Evolutionary conservation across 1,284 basidiomycete genomes (phyloP).

Genomic region (Ceratobasidium sp.): DNA sequence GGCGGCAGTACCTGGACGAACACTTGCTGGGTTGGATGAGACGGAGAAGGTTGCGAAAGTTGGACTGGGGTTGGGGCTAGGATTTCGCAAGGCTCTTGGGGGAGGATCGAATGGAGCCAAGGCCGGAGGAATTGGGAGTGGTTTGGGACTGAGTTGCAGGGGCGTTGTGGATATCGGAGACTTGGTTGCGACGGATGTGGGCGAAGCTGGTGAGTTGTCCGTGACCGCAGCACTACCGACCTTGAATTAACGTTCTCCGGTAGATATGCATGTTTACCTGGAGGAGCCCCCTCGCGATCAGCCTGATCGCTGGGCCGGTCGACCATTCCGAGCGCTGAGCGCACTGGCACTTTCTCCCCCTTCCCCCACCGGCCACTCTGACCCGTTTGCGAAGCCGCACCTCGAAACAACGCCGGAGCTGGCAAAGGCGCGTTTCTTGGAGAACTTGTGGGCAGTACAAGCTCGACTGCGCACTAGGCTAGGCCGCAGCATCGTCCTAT

Average conservation of each 20-base stretch:
- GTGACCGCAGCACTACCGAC: not conserved
- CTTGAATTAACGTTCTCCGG: conserved; percentile 17
- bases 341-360: conserved; percentile 72
- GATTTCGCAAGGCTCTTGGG: conserved; percentile 66
- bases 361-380: conserved; percentile 63
- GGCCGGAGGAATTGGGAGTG: conserved; percentile 26
- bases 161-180: conserved; percentile 89
- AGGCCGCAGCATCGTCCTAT: conserved; percentile 73
- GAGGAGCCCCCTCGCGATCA: conserved; percentile 83
- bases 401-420: conserved; percentile 54
- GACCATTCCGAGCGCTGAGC: conserved; percentile 79
- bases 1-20: conserved; percentile 76
- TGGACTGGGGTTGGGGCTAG: conserved; percentile 59
- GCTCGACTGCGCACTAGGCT: conserved; percentile 76
- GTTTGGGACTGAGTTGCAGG: conserved; percentile 77
- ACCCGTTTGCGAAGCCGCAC: conserved; percentile 62
- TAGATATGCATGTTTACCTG: conserved; percentile 87
- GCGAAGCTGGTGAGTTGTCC: conserved; percentile 73
- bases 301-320: conserved; percentile 82
- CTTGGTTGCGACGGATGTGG: conserved; percentile 83
- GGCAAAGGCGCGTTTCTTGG: conserved; percentile 85
- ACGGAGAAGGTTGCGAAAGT: conserved; percentile 80
- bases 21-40: conserved; percentile 86
- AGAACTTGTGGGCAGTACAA: conserved; percentile 87
- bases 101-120: conserved; percentile 20